Base-by-base conservation (phyloP, 1,284 basidiomycete species). In the Coniferiporia sulphurascens region DNA sequence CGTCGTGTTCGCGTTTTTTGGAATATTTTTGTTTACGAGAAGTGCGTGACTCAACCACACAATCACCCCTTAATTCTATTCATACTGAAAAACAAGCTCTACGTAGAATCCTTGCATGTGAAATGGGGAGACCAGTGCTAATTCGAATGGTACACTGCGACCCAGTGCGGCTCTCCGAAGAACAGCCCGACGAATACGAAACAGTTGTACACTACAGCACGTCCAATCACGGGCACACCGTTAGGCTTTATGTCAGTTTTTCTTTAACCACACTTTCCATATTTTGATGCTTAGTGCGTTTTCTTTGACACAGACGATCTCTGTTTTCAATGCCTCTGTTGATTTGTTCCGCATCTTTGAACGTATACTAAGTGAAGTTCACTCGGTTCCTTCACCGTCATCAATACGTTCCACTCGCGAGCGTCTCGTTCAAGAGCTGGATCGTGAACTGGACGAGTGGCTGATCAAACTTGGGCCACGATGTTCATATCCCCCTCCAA, bases 21-120 rank as follows among this genome's bases (percentile, higher is more conserved):
- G 61, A 62, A 62, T 27, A 62, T 62, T 19, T 62, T 50, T 35
- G 61, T 62, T 15, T 62, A 62, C 38, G 61, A 62, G 50, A 62
- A 62, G 60, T 62, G 27, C 48, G 56, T 41, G 15, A 35, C 34
- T 22, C 15, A 13, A 7, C 7, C 19, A 13, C 17, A 19, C 15
- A 10, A 13, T 17, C 10, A 13, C 7, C 17, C 5, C 36, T 53
- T 13, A 45, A 19, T 36, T 35, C 22, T 27, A 53, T 3, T 38
- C 43, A 21, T 50, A 36, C 22, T 43, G n/a, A 15, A n/a, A 22
- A 15, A 44, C 50, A 21, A 19, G 27, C n/a, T 3, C 32, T 35
- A 22, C 1, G 27, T 32, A 62, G 60, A 43, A 43, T 59, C 44
- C 61, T 62, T 41, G 57, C 61, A n/a, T 58, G 57, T 32, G 61